Evolutionary conservation across 2,329 filamentous ascomycete genomes (phyloP).

Genomic region (Epichloe festucae): DNA sequence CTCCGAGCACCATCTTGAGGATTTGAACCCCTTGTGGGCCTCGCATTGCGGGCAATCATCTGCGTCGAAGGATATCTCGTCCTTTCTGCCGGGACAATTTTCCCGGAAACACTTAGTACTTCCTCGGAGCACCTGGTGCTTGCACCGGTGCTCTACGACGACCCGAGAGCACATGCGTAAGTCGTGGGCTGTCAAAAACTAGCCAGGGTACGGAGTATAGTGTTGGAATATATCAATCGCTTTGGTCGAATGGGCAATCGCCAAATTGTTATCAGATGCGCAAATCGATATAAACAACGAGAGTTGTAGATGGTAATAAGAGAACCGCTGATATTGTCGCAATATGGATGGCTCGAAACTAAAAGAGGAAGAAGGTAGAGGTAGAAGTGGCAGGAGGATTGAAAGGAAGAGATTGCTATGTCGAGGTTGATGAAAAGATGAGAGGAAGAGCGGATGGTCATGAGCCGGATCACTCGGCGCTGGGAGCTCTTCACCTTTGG

Average conservation of each 20-base stretch:
- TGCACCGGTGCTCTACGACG: conserved; percentile 23
- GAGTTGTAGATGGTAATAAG: neutral
- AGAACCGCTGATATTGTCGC: neutral
- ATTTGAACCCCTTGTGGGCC: conserved; percentile 15
- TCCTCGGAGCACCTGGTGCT: conserved; percentile 22
- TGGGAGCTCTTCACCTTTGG: conserved; percentile 1
- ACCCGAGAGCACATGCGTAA: conserved; percentile 20
- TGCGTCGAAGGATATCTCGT: conserved; percentile 17
- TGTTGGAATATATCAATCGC: neutral
- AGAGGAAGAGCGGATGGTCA: neutral
- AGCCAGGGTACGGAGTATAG: too few relatives aligned
- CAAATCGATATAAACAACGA: neutral
- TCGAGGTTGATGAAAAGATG: neutral
- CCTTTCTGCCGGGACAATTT: conserved; percentile 17
- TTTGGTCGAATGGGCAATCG: neutral
- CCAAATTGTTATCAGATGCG: neutral
- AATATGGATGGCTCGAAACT: neutral
- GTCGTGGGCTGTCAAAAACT: neutral
- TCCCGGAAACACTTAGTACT: conserved; percentile 22
- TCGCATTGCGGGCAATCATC: conserved; percentile 25
- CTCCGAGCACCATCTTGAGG: conserved; percentile 24
- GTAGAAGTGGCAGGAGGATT: neutral
- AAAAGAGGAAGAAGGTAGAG: neutral
- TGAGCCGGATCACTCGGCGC: conserved; percentile 1
- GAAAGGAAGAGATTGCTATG: neutral